Base-by-base conservation (phyloP, 441 rosid species). In the Biscutella laevigata region DNA sequence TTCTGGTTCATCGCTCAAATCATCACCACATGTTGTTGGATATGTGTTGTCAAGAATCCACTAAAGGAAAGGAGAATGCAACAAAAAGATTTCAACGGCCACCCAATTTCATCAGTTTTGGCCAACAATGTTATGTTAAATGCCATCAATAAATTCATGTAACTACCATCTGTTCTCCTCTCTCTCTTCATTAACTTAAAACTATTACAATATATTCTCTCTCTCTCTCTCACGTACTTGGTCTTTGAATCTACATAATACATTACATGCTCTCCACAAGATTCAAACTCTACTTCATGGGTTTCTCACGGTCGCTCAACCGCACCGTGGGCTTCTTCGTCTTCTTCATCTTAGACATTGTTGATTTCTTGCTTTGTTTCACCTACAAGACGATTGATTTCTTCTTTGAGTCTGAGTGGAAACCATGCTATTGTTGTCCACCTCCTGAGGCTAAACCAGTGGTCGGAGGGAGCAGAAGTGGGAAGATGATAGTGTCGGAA, bases 341-440 rank as follows among this genome's bases (percentile, higher is more conserved):
- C 57, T 91, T 91, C 69, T 79, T 74, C 16, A 48, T 77, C 53
- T 84, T 91, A 5, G 98, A 91, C 83, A 71, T 91, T 43, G 63
- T 91, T 12, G 96, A 91, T 73, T 62, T 72, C 67, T 29, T 78
- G 35, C 79, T 91, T 4, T 91, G 96, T 57, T 68, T 76, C 26
- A 57, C 67, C 6, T 91, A 78, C 81, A 86, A 80, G 71, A 69
- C 80, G 8, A 73, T 62, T 1, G 96, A 91, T 46, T 81, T 85
- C 75, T 66, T 77, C 68, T 68, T 80, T 44, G 96, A 91, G 65
- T 80, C 91, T 3, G 87, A 88, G 62, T 83, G 95, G 94, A 84
- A 81, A 66, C 84, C 88, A 7, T 81, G 96, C 73, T 85, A 83
- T 47, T 80, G 98, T 69, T 67, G 75, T 41, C 77, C 91, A 0